Conservation (phyloP, 306 rosid species). For the Nissolia schottii region DNA sequence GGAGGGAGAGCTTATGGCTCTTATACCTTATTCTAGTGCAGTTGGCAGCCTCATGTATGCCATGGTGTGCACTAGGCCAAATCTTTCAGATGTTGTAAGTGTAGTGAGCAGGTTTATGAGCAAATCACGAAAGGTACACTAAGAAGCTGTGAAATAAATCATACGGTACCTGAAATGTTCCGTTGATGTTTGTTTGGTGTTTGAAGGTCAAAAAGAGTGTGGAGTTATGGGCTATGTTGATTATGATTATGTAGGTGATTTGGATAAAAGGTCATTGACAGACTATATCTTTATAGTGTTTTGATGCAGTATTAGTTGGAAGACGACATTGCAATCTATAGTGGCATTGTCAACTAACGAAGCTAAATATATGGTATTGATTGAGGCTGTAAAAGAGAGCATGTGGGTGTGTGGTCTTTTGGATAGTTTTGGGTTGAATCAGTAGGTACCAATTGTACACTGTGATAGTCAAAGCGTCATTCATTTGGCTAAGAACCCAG, state of each 20-base stretch:
- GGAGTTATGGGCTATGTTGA: background rate
- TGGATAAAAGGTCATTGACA: background rate
- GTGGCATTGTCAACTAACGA: background rate
- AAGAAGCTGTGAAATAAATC: background rate
- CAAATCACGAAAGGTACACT: no score
- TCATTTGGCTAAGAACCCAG: background rate
- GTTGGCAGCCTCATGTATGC: background rate
- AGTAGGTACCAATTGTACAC: background rate
- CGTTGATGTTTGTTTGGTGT: background rate
- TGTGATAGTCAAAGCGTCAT: background rate
- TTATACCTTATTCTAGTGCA: background rate
- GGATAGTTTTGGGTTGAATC: background rate
- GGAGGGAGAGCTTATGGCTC: background rate
- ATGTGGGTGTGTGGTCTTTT: no score
- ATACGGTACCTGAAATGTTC: background rate
- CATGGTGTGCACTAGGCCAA: background rate
- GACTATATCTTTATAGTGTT: background rate
- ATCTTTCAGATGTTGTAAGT: background rate
- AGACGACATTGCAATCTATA: background rate
- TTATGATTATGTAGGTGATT: background rate
- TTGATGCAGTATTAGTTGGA: background rate
- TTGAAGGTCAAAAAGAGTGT: background rate
- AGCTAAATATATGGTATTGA: background rate
- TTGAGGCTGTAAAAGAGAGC: background rate
- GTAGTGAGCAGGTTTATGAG: background rate